Evolutionary conservation across 2,329 filamentous ascomycete species (phyloP).

Genomic region (Cercospora sp.): DNA sequence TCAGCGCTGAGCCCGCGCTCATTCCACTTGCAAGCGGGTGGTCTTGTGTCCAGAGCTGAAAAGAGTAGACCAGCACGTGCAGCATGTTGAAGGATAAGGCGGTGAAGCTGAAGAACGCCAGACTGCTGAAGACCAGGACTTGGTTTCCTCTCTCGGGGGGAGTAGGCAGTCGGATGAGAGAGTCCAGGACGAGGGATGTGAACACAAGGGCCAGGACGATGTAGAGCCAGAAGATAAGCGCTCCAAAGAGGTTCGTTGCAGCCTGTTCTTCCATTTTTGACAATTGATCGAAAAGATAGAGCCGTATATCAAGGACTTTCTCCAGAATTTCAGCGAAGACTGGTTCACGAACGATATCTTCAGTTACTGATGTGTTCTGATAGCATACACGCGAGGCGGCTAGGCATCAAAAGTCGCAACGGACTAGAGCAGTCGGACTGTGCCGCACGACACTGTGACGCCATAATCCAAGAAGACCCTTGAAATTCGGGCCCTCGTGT

Average conservation of each 20-base stretch:
- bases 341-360: neutral
- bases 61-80: slow-evolving; percentile 38
- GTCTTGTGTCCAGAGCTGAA: slow-evolving; percentile 29
- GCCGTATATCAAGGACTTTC: neutral
- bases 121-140: slow-evolving; percentile 25
- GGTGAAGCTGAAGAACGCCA: slow-evolving; percentile 36
- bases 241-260: slow-evolving; percentile 31
- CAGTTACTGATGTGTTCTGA: neutral
- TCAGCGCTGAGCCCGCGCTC: neutral
- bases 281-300: neutral
- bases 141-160: neutral
- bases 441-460: slow-evolving; percentile 4
- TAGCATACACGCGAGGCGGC: neutral
- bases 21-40: neutral
- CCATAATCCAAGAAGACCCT: neutral
- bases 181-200: slow-evolving; percentile 25
- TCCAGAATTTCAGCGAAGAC: too few species aligned
- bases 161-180: slow-evolving; percentile 19
- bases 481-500: neutral
- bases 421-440: neutral
- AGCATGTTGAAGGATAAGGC: slow-evolving; percentile 40
- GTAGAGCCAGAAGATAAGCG: slow-evolving; percentile 40
- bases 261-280: neutral
- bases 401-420: neutral
- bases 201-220: slow-evolving; percentile 35